phyloP scores from a whole-genome alignment of 176 grass and related monocot species.

The Triticum monococcum region DNA sequence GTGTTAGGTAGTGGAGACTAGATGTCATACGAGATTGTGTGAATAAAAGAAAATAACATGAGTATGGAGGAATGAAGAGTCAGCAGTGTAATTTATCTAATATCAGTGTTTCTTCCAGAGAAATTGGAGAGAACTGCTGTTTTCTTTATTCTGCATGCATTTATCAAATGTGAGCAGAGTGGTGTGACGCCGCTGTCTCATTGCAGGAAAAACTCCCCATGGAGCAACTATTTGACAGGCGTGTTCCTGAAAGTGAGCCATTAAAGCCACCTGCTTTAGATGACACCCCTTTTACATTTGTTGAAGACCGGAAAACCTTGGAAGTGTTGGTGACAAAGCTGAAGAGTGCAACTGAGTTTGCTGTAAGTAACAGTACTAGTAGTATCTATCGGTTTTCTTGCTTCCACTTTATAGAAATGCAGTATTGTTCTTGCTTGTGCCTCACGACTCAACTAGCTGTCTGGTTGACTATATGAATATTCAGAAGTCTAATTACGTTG shows the following conservation, averaged over 20 bases:
- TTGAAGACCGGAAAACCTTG: constrained; percentile 75
- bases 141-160: constrained; percentile 20
- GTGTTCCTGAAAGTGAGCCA: constrained; percentile 54
- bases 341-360: constrained; percentile 72
- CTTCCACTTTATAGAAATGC: neutral
- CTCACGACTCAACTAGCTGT: neutral
- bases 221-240: constrained; percentile 65
- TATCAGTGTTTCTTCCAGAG: neutral
- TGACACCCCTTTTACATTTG: constrained; percentile 80
- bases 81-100: neutral
- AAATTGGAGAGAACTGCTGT: constrained; percentile 1
- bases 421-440: neutral
- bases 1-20: neutral
- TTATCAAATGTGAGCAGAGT: constrained; percentile 6
- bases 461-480: neutral
- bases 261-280: constrained; percentile 60
- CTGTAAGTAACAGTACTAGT: constrained; percentile 55
- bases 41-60: neutral
- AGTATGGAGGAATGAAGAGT: neutral
- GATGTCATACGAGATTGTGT: neutral
- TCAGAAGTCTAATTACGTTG: constrained; percentile 4
- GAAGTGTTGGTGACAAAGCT: constrained; percentile 65
- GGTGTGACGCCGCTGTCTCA: constrained; percentile 4
- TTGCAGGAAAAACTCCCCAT: constrained; percentile 68
- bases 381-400: constrained; percentile 18